Conservation (phyloP, 75 land plant species). For the Ceratopteris richardii region DNA sequence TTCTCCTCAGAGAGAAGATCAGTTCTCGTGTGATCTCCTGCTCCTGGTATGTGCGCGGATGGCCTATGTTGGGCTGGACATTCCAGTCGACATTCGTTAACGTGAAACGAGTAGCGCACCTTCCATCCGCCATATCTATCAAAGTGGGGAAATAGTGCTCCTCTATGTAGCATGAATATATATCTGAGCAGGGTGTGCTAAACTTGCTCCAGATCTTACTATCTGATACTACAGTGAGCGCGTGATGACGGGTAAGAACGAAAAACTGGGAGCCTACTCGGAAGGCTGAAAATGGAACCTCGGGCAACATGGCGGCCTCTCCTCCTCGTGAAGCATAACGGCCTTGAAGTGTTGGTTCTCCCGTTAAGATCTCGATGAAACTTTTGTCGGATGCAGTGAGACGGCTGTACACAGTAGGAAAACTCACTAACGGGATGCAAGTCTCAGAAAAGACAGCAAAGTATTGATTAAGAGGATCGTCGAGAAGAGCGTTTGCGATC, state of each 20-base stretch:
- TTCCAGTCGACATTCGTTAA: constrained; percentile 60
- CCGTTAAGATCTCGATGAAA: constrained; percentile 48
- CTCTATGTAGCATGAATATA: constrained; percentile 45
- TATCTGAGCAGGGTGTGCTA: constrained; percentile 23
- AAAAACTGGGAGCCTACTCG: constrained; percentile 66
- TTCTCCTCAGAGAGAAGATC: not conserved
- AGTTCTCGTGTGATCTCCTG: constrained; percentile 20
- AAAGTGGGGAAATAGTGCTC: constrained; percentile 66
- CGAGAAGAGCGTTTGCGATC: constrained; percentile 53
- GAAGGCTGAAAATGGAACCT: constrained; percentile 37
- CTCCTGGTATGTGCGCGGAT: constrained; percentile 37
- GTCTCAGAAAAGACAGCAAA: constrained; percentile 55
- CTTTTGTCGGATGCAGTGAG: constrained; percentile 15
- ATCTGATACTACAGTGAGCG: constrained; percentile 32
- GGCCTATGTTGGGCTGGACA: constrained; percentile 16
- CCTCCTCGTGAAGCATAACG: constrained; percentile 51
- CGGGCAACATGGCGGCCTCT: constrained; percentile 54
- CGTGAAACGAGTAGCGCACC: constrained; percentile 28
- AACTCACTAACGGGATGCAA: constrained; percentile 56
- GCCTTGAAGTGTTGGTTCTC: constrained; percentile 18
- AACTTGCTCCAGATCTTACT: constrained; percentile 43
- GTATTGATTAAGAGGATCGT: constrained; percentile 42
- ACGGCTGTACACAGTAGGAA: constrained; percentile 32
- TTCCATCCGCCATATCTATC: constrained; percentile 30
- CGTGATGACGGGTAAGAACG: constrained; percentile 35